A percentile compares a stretch with the other conserved stretches of the same genome.
Conservation (phyloP, 345 rosid species). For the Noccaea caerulescens region DNA sequence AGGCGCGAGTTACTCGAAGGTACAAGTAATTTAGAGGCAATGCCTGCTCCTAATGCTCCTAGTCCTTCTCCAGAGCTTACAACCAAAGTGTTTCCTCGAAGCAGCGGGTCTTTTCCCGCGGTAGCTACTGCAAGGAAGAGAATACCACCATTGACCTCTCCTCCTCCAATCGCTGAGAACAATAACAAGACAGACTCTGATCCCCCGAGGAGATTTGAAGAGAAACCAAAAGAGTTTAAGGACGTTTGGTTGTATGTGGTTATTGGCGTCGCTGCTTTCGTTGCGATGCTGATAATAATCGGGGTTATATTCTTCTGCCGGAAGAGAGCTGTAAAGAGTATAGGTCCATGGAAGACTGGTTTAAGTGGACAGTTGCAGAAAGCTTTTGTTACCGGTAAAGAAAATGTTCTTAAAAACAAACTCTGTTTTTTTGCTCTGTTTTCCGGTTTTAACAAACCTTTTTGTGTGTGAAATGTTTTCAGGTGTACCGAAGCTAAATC, state of each 20-base stretch:
- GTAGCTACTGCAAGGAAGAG: slow-evolving; percentile 54
- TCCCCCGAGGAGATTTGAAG: slow-evolving; percentile 23
- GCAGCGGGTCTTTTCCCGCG: slow-evolving; percentile 91
- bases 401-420: neutral
- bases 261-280: slow-evolving; percentile 46
- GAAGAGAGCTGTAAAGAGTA: slow-evolving; percentile 58
- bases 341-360: slow-evolving; percentile 95
- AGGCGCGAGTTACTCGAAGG: slow-evolving; percentile 71
- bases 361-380: slow-evolving; percentile 93
- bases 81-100: slow-evolving; percentile 57
- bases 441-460: neutral
- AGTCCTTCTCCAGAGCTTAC: slow-evolving; percentile 46
- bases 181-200: slow-evolving; percentile 24
- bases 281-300: slow-evolving; percentile 43
- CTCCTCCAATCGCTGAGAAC: slow-evolving; percentile 33
- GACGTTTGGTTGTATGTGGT: slow-evolving; percentile 59
- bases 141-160: slow-evolving; percentile 32
- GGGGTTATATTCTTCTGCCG: slow-evolving; percentile 49
- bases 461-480: slow-evolving; percentile 17
- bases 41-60: slow-evolving; percentile 47
- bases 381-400: slow-evolving; percentile 81
- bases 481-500: slow-evolving; percentile 96
- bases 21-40: slow-evolving; percentile 67
- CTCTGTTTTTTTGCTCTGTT: neutral
- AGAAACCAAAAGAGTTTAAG: slow-evolving; percentile 40